Evolutionary conservation across 2,329 filamentous ascomycete species (phyloP).

Genomic region (Hypoxylon sp.): DNA sequence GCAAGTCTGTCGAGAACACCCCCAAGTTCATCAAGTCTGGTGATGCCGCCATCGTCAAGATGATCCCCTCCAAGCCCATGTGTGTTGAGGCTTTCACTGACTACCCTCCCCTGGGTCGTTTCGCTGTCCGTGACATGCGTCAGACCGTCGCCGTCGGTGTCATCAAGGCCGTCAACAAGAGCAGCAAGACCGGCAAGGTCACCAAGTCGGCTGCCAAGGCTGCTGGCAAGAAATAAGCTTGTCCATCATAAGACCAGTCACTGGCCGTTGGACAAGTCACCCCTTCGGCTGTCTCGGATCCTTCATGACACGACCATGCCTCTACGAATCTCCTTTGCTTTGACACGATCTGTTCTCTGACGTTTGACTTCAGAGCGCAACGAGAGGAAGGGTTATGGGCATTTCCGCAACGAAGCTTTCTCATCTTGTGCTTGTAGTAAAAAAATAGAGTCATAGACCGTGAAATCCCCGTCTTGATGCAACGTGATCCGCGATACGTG

Average conservation of each 20-base stretch:
- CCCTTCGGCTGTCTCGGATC: slow-evolving; percentile 18
- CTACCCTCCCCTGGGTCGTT: slow-evolving; percentile 99
- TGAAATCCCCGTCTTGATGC: slow-evolving; percentile 14
- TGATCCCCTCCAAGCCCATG: slow-evolving; percentile 99
- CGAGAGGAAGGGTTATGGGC: slow-evolving; percentile 51
- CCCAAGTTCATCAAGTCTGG: slow-evolving; percentile 99
- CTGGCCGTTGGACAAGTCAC: slow-evolving; percentile 12
- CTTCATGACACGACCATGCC: slow-evolving; percentile 41
- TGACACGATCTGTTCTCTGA: slow-evolving; percentile 53
- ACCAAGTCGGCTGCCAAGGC: slow-evolving; percentile 78
- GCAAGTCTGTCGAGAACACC: slow-evolving; percentile 88
- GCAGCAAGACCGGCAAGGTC: slow-evolving; percentile 67
- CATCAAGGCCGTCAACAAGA: slow-evolving; percentile 86
- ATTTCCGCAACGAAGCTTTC: slow-evolving; percentile 51
- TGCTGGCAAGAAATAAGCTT: slow-evolving; percentile 75
- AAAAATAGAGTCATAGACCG: slow-evolving; percentile 56
- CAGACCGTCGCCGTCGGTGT: slow-evolving; percentile 92
- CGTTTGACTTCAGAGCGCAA: slow-evolving; percentile 52
- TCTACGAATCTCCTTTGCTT: slow-evolving; percentile 48
- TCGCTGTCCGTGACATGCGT: slow-evolving; percentile 99
- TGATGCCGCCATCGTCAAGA: slow-evolving; percentile 99
- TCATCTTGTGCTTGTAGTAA: slow-evolving; percentile 57
- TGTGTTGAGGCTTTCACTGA: slow-evolving; percentile 99
- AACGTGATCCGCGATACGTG: slow-evolving; percentile 17
- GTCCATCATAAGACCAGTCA: slow-evolving; percentile 8